Evolutionary conservation across 768 basidiomycete species (phyloP).

Genomic region (Agrocybe pediades): DNA sequence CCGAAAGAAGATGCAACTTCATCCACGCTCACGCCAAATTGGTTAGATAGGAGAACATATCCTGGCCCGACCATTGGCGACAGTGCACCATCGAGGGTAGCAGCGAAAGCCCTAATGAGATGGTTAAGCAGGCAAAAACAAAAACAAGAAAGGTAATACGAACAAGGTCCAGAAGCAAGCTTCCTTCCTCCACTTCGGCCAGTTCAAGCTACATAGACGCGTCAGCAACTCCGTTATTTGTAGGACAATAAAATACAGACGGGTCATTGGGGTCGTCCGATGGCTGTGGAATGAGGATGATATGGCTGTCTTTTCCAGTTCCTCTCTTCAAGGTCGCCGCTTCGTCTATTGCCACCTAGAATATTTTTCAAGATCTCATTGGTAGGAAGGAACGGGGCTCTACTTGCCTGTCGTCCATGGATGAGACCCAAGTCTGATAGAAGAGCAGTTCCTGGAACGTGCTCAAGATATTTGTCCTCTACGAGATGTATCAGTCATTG

Average conservation of each 20-base stretch:
- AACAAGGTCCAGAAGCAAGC: constrained; percentile 47
- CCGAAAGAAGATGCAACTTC: constrained; percentile 45
- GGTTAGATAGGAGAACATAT: constrained; percentile 39
- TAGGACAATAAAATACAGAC: constrained; percentile 21
- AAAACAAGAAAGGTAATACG: background rate
- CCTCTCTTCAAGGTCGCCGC: constrained; percentile 36
- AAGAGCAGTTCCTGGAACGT: constrained; percentile 42
- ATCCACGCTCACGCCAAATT: constrained; percentile 43
- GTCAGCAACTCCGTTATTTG: background rate
- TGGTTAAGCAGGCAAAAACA: background rate
- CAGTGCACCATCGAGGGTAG: constrained; percentile 42
- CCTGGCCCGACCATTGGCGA: constrained; percentile 45
- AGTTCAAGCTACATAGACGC: constrained; percentile 34
- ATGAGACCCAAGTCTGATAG: constrained; percentile 39
- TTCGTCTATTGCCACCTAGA: constrained; percentile 32
- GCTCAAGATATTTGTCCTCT: constrained; percentile 38
- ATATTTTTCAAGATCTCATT: background rate
- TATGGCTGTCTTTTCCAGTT: constrained; percentile 36
- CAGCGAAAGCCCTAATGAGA: constrained; percentile 36
- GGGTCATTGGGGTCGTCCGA: constrained; percentile 45
- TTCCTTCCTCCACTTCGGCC: constrained; percentile 48
- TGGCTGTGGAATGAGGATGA: constrained; percentile 44
- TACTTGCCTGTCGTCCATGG: constrained; percentile 31
- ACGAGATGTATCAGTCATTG: background rate
- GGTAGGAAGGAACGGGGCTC: background rate